Evolutionary conservation across 768 basidiomycete genomes (phyloP).

Genomic region (Leucocoprinus sp.): DNA sequence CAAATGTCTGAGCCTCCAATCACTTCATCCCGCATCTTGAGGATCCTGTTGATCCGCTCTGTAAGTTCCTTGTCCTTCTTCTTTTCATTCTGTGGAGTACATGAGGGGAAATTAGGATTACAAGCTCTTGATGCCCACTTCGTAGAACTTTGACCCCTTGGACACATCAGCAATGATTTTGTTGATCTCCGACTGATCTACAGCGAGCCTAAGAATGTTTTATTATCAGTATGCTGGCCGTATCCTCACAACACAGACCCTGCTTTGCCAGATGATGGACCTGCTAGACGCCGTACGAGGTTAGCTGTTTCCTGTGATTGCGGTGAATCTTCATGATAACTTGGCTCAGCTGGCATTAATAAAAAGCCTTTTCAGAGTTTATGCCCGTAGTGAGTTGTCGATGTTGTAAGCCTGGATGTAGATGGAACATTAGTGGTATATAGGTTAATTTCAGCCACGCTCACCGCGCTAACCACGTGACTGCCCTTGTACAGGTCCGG

Average conservation of each 20-base stretch:
- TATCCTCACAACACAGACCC: slow-evolving; percentile 43
- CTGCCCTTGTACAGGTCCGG: no score
- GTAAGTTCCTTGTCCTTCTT: slow-evolving; percentile 82
- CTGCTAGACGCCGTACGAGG: slow-evolving; percentile 73
- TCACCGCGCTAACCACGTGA: no score
- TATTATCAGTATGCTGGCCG: not conserved
- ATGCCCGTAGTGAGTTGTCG: no score
- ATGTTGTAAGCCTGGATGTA: not conserved
- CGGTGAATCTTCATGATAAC: slow-evolving; percentile 12
- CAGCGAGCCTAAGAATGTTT: slow-evolving; percentile 42
- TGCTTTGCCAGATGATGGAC: slow-evolving; percentile 84
- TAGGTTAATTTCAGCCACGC: no score
- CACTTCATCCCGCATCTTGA: slow-evolving; percentile 55
- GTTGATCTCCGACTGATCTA: slow-evolving; percentile 80
- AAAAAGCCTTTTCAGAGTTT: not conserved
- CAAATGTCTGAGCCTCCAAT: slow-evolving; percentile 49
- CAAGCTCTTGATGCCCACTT: slow-evolving; percentile 34
- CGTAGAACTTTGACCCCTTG: slow-evolving; percentile 90
- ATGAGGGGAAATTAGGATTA: not conserved
- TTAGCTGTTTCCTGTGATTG: slow-evolving; percentile 59
- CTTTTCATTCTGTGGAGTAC: slow-evolving; percentile 64
- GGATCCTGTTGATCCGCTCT: slow-evolving; percentile 60
- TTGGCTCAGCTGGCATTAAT: not conserved
- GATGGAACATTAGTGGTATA: not conserved
- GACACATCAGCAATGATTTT: slow-evolving; percentile 84